Evolutionary conservation across 176 grass and related monocot species (phyloP).

Genomic region (bread wheat (Triticum aestivum)): DNA sequence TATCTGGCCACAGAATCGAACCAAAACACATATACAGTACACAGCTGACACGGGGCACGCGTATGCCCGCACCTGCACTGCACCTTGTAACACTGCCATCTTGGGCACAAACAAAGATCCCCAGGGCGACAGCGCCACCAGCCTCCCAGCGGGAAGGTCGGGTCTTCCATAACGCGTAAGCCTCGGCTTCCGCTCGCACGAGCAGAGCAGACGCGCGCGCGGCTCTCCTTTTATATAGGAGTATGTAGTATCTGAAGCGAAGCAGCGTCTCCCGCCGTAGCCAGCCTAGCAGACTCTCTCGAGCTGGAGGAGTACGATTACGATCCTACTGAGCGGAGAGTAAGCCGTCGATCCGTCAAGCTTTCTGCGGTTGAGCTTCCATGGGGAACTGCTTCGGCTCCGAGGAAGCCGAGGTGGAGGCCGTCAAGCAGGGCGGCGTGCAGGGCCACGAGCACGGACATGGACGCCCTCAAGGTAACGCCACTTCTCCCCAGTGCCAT

Average conservation of each 20-base stretch:
- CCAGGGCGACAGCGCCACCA: neutral
- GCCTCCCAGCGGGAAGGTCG: slow-evolving; percentile 8
- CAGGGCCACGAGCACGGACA: neutral
- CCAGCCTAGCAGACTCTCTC: too few relatives aligned
- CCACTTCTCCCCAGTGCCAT: neutral
- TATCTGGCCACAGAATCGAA: neutral
- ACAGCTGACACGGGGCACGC: neutral
- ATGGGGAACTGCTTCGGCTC: slow-evolving; percentile 64
- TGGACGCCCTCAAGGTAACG: slow-evolving; percentile 19
- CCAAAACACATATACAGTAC: neutral
- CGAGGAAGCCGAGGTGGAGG: slow-evolving; percentile 35
- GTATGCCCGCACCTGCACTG: too few relatives aligned
- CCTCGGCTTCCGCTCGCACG: neutral
- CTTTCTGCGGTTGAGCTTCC: neutral
- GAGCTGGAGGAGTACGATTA: neutral
- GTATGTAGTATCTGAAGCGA: neutral
- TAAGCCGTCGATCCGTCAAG: neutral
- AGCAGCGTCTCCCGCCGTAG: neutral
- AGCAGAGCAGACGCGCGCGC: neutral
- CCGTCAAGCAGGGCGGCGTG: neutral
- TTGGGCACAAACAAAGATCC: neutral
- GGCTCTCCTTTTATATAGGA: slow-evolving; percentile 10
- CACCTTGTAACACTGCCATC: neutral
- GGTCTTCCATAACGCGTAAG: slow-evolving; percentile 44
- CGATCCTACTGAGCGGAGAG: neutral